Conservation (phyloP, 768 basidiomycete genomes). For the Postia placenta region DNA sequence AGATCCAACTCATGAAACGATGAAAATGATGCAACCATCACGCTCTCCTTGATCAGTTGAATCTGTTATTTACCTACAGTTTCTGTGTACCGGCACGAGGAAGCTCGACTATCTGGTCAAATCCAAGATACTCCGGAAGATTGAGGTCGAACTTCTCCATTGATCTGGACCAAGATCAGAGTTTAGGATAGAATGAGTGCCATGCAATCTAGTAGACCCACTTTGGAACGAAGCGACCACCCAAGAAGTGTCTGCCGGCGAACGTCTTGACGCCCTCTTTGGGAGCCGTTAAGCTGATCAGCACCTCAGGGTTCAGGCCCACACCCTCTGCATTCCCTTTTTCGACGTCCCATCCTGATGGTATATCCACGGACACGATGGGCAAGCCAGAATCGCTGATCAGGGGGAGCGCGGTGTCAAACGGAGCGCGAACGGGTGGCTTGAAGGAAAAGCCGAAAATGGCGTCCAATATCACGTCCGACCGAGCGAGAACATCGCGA, state of each 20-base stretch:
- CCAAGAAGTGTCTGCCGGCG: slow-evolving; percentile 83
- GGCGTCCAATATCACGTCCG: slow-evolving; percentile 88
- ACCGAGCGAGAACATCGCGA: slow-evolving; percentile 42
- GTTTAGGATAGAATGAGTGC: not conserved
- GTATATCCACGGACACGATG: slow-evolving; percentile 93
- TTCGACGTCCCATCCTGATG: slow-evolving; percentile 95
- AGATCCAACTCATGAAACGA: too few relatives aligned
- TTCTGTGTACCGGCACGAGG: slow-evolving; percentile 12
- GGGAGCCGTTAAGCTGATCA: slow-evolving; percentile 91
- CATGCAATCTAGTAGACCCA: slow-evolving; percentile 36
- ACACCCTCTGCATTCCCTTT: slow-evolving; percentile 51
- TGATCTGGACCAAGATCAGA: slow-evolving; percentile 34
- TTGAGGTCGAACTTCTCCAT: slow-evolving; percentile 74
- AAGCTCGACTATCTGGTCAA: slow-evolving; percentile 82
- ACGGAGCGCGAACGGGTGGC: slow-evolving; percentile 84
- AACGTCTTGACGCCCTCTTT: slow-evolving; percentile 81
- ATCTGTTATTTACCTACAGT: too few relatives aligned
- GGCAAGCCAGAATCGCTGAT: slow-evolving; percentile 63
- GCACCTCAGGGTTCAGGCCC: slow-evolving; percentile 67
- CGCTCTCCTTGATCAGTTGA: too few relatives aligned
- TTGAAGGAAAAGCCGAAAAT: slow-evolving; percentile 99
- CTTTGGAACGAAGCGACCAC: slow-evolving; percentile 90
- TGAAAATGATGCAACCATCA: too few relatives aligned
- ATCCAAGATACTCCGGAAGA: slow-evolving; percentile 74
- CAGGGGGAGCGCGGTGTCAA: slow-evolving; percentile 67